These are phyloP conservation scores for Sistotremastrum suecicum DNA, from an alignment of 768 basidiomycete species.

Conservation along the genomic window DNA sequence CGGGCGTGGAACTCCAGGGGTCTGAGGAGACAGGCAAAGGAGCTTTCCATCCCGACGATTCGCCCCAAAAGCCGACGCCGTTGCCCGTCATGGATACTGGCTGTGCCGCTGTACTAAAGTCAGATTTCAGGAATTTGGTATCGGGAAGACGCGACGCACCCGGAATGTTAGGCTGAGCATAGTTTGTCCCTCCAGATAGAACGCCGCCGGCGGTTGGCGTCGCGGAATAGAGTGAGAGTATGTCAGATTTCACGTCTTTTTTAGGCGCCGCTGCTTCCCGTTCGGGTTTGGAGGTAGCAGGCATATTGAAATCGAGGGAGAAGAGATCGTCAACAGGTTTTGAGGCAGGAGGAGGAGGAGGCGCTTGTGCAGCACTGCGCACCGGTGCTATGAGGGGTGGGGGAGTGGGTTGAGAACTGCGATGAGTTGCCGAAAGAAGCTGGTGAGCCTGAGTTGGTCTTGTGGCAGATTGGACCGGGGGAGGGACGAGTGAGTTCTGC, in stretches of 20 bases:
- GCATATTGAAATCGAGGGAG: conserved; percentile 72
- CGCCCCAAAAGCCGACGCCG: conserved; percentile 52
- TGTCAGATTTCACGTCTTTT: conserved; percentile 75
- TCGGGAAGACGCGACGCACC: conserved; percentile 17
- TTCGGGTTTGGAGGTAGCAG: conserved; percentile 16
- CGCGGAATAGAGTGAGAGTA: conserved; percentile 65
- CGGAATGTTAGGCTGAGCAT: conserved; percentile 11
- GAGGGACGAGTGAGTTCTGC: too few species aligned
- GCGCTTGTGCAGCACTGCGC: conserved; percentile 1
- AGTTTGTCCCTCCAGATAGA: conserved; percentile 18
- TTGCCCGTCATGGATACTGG: conserved; percentile 40
- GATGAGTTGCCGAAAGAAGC: too few species aligned
- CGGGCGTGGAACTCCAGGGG: conserved; percentile 11
- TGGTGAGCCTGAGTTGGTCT: too few species aligned
- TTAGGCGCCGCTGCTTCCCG: conserved; percentile 21
- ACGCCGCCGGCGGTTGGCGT: conserved; percentile 19
- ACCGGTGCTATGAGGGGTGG: conserved; percentile 1
- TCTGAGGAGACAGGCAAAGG: conserved; percentile 15
- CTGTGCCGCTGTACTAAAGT: conserved; percentile 12
- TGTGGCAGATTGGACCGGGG: too few species aligned
- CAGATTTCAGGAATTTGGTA: conserved; percentile 14
- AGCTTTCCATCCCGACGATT: conserved; percentile 47
- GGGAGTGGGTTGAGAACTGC: neutral
- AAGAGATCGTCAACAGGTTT: conserved; percentile 53
- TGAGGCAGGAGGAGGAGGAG: conserved; percentile 13